These are phyloP conservation scores for Olyra latifolia DNA, from an alignment of 176 grass and related monocot genomes.

Conservation along the genomic window DNA sequence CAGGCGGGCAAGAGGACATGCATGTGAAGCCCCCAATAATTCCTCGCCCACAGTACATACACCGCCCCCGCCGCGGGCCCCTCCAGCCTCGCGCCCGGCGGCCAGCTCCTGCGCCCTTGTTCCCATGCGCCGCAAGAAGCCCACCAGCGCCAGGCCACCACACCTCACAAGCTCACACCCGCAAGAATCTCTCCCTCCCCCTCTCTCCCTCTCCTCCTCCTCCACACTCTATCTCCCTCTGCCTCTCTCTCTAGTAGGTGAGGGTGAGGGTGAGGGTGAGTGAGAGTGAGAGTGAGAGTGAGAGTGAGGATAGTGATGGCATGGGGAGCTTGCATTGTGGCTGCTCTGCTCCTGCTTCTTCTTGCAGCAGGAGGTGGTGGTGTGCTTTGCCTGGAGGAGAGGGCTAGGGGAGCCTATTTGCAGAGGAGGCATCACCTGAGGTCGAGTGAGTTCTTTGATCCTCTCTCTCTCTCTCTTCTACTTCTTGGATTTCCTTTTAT, in stretches of 20 bases:
- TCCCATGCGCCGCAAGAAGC: slow-evolving; percentile 58
- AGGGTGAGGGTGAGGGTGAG: neutral
- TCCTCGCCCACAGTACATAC: slow-evolving; percentile 25
- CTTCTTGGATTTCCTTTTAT: neutral
- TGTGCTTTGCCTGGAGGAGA: slow-evolving; percentile 40
- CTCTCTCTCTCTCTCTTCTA: neutral
- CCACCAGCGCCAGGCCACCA: slow-evolving; percentile 12
- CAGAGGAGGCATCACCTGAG: slow-evolving; percentile 36
- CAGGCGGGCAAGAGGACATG: slow-evolving; percentile 42
- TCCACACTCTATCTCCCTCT: neutral
- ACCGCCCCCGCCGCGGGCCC: neutral
- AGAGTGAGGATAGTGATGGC: slow-evolving; percentile 24
- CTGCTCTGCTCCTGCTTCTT: slow-evolving; percentile 26
- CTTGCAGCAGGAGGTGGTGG: neutral
- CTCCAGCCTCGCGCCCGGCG: slow-evolving; percentile 20
- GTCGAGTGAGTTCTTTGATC: slow-evolving; percentile 54
- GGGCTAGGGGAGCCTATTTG: slow-evolving; percentile 22
- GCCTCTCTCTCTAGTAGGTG: neutral
- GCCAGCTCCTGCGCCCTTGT: slow-evolving; percentile 67
- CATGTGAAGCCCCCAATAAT: slow-evolving; percentile 84
- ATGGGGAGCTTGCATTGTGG: slow-evolving; percentile 33
- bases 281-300: neutral
- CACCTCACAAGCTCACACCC: slow-evolving; percentile 17
- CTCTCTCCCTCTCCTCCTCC: neutral
- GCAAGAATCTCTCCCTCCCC: slow-evolving; percentile 49